Evolutionary conservation across 129 eudicot species (phyloP).

Genomic region (Solidago caesia): DNA sequence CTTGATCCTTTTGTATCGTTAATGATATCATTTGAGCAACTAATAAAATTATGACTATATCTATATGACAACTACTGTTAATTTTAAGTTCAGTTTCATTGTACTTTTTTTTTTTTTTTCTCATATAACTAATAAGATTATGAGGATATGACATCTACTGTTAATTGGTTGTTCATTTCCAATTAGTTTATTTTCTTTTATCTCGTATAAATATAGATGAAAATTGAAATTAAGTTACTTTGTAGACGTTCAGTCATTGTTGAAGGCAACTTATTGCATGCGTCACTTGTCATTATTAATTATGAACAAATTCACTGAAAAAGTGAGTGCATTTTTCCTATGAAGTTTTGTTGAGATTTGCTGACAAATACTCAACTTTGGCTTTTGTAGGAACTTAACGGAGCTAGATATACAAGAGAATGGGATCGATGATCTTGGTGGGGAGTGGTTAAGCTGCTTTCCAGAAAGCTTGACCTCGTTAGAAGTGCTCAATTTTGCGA

Average conservation of each 20-base stretch:
- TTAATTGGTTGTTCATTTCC: background rate
- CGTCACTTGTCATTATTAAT: background rate
- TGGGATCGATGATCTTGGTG: slow-evolving; percentile 56
- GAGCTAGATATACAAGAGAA: slow-evolving; percentile 68
- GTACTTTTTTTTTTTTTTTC: too few relatives aligned
- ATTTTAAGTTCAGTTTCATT: background rate
- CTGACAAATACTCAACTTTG: too few relatives aligned
- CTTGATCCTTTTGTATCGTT: background rate
- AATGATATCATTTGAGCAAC: background rate
- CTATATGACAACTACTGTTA: background rate
- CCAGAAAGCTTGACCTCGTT: slow-evolving; percentile 58
- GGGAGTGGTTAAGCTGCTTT: slow-evolving; percentile 67
- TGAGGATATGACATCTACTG: background rate
- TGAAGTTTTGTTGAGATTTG: background rate
- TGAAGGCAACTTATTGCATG: background rate
- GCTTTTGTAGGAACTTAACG: slow-evolving; percentile 46
- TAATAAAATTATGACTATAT: background rate
- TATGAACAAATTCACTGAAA: background rate
- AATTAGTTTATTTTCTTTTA: background rate
- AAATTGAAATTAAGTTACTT: background rate
- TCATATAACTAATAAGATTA: too few relatives aligned
- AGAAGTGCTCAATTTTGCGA: slow-evolving; percentile 57
- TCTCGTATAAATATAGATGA: background rate
- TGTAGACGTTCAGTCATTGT: background rate
- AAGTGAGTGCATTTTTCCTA: background rate